A percentile compares a stretch with the other conserved stretches of the same genome.
Evolutionary conservation across 2,329 filamentous ascomycete species (phyloP).

Genomic region (Niveomyces coronatus): DNA sequence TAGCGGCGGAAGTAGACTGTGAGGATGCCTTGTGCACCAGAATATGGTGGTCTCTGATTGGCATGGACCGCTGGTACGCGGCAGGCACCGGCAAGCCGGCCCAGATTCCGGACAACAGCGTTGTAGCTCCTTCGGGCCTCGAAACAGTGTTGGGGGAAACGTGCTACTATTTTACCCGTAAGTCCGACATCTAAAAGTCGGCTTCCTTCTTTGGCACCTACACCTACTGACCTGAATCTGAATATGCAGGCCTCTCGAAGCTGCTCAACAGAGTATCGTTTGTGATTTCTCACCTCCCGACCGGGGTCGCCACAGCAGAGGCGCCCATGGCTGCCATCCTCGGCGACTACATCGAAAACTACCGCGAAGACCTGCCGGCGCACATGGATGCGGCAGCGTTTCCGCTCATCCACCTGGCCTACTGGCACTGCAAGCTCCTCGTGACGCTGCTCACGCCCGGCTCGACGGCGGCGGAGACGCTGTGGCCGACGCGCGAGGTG

Average conservation of each 20-base stretch:
- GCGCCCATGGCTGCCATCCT: constrained; percentile 24
- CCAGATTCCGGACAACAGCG: constrained; percentile 51
- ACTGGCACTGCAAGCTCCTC: constrained; percentile 60
- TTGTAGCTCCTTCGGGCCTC: constrained; percentile 50
- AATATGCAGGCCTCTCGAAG: constrained; percentile 42
- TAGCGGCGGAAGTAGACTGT: constrained; percentile 44
- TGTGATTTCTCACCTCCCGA: constrained; percentile 26
- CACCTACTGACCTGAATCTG: not conserved
- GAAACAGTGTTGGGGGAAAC: constrained; percentile 50
- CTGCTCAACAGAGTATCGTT: constrained; percentile 35
- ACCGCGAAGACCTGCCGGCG: constrained; percentile 52
- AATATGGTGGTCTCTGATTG: constrained; percentile 62
- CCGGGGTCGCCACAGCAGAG: constrained; percentile 25
- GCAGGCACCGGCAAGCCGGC: constrained; percentile 53
- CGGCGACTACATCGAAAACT: constrained; percentile 42
- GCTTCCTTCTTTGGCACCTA: not conserved
- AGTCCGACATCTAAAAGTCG: constrained; percentile 23
- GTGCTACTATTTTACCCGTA: constrained; percentile 55
- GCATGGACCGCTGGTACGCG: constrained; percentile 65
- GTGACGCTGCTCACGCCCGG: constrained; percentile 49
- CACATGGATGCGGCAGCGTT: constrained; percentile 41
- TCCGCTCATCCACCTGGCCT: constrained; percentile 53
- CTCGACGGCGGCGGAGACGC: constrained; percentile 43
- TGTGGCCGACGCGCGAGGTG: constrained; percentile 50
- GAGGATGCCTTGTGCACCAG: constrained; percentile 52